Conservation (phyloP, 2,329 filamentous ascomycete species). For the Apiospora pterosperma region DNA sequence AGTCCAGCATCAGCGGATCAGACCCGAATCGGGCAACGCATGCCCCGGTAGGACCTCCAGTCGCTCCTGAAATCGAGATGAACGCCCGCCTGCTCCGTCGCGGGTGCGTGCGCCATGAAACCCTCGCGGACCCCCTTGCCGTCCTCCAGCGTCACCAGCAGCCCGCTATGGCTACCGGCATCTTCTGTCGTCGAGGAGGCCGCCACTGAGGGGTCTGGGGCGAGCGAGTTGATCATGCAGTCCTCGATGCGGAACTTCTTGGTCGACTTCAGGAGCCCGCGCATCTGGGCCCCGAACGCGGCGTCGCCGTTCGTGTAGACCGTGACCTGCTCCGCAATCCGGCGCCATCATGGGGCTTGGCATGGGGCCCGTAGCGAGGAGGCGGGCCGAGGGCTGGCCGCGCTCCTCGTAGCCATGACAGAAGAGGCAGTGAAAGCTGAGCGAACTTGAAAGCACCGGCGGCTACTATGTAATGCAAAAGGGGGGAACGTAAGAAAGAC, state of each 20-base stretch:
- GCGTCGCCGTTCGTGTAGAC: slow-evolving; percentile 49
- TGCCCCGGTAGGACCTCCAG: too few relatives aligned
- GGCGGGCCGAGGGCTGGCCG: slow-evolving; percentile 39
- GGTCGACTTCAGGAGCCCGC: slow-evolving; percentile 20
- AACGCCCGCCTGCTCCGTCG: slow-evolving; percentile 35
- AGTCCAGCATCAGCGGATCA: too few relatives aligned
- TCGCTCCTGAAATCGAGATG: too few relatives aligned
- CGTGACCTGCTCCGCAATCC: slow-evolving; percentile 40
- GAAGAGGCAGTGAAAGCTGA: slow-evolving; percentile 55
- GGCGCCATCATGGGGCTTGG: slow-evolving; percentile 28
- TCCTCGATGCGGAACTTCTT: slow-evolving; percentile 35
- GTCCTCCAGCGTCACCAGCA: not conserved
- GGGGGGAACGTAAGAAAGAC: too few relatives aligned
- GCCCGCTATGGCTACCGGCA: not conserved
- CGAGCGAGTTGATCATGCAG: slow-evolving; percentile 18
- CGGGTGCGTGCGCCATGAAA: slow-evolving; percentile 29
- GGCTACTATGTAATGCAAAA: not conserved
- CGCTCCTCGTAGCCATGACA: slow-evolving; percentile 59
- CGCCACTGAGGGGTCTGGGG: slow-evolving; percentile 12
- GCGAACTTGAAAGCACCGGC: too few relatives aligned
- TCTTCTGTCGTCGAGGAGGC: not conserved
- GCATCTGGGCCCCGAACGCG: slow-evolving; percentile 25
- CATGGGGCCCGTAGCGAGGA: slow-evolving; percentile 40
- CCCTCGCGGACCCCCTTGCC: not conserved
- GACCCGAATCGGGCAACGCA: too few relatives aligned